Conservation (phyloP, 306 rosid genomes). For the Trichosanthes cucumerina region DNA sequence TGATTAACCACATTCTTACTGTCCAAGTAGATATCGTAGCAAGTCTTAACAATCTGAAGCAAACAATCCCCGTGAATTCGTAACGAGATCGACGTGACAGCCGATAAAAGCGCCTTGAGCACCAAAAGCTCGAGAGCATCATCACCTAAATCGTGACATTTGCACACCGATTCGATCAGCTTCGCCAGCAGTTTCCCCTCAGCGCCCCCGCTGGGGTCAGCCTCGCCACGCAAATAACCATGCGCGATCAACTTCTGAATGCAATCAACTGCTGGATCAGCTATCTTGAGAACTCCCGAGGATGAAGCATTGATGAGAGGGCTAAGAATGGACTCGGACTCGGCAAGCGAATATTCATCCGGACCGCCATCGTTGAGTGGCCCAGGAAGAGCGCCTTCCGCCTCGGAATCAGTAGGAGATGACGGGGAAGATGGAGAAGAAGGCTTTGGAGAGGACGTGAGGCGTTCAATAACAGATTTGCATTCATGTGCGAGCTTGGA, state of each 20-base stretch:
- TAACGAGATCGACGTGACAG: conserved; percentile 85
- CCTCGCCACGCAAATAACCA: conserved; percentile 91
- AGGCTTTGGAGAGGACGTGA: conserved; percentile 26
- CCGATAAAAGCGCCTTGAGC: conserved; percentile 74
- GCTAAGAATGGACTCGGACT: conserved; percentile 66
- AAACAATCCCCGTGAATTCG: conserved; percentile 92
- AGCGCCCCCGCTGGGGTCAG: conserved; percentile 44
- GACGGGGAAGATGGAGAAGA: conserved; percentile 13
- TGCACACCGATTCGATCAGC: conserved; percentile 83
- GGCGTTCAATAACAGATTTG: conserved; percentile 75
- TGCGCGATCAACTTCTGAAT: conserved; percentile 84
- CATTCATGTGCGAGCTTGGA: conserved; percentile 83
- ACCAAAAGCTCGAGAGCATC: conserved; percentile 73
- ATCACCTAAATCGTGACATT: conserved; percentile 79
- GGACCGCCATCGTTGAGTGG: conserved; percentile 91
- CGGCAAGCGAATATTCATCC: conserved; percentile 56
- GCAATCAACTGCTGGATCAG: conserved; percentile 96
- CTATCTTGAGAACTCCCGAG: conserved; percentile 70
- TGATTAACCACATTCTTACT: conserved; percentile 89
- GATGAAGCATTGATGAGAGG: conserved; percentile 80
- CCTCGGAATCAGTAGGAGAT: conserved; percentile 30
- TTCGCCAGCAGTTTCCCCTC: conserved; percentile 72
- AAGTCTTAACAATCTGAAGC: conserved; percentile 80
- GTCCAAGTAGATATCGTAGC: conserved; percentile 79
- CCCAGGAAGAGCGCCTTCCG: conserved; percentile 49